A percentile compares a stretch with the other conserved stretches of the same genome.
Evolutionary conservation across 805 yeast genomes (phyloP).

Genomic region (Metschnikowia lunata): DNA sequence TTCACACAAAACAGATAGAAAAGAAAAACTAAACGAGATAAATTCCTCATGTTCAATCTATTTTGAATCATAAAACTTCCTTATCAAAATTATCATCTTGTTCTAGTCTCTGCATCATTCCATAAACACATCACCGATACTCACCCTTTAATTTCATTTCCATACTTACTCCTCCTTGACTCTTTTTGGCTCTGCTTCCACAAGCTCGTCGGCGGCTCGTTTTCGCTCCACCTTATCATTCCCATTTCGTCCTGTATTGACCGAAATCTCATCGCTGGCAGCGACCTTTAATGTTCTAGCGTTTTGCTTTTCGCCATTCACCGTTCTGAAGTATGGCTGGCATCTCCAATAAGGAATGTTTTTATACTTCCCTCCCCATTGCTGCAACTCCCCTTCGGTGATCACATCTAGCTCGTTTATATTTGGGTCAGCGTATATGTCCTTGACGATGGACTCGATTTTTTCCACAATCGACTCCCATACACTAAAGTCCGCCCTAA

Average conservation of each 20-base stretch:
- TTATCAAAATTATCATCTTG: too few species aligned
- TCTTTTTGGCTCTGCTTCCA: too few species aligned
- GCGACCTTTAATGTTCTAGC: slow-evolving; percentile 36
- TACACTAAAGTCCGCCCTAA: slow-evolving; percentile 31
- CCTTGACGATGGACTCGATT: slow-evolving; percentile 64
- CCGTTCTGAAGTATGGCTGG: slow-evolving; percentile 91
- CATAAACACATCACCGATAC: too few species aligned
- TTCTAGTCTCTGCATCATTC: too few species aligned
- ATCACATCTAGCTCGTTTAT: slow-evolving; percentile 56
- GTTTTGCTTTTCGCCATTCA: slow-evolving; percentile 61
- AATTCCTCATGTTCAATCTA: too few species aligned
- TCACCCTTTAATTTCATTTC: too few species aligned
- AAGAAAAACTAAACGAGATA: too few species aligned
- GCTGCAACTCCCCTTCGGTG: slow-evolving; percentile 47
- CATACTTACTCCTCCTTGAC: too few species aligned
- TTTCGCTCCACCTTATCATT: not conserved
- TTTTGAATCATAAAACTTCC: too few species aligned
- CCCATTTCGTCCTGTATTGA: slow-evolving; percentile 8
- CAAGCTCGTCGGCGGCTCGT: too few species aligned
- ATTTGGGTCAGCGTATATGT: slow-evolving; percentile 48
- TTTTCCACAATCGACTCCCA: slow-evolving; percentile 52
- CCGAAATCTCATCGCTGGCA: slow-evolving; percentile 20
- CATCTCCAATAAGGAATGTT: slow-evolving; percentile 92
- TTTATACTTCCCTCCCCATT: slow-evolving; percentile 80
- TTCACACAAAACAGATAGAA: too few species aligned